phyloP scores from a whole-genome alignment of 306 rosid species.

The Rubus idaeus region DNA sequence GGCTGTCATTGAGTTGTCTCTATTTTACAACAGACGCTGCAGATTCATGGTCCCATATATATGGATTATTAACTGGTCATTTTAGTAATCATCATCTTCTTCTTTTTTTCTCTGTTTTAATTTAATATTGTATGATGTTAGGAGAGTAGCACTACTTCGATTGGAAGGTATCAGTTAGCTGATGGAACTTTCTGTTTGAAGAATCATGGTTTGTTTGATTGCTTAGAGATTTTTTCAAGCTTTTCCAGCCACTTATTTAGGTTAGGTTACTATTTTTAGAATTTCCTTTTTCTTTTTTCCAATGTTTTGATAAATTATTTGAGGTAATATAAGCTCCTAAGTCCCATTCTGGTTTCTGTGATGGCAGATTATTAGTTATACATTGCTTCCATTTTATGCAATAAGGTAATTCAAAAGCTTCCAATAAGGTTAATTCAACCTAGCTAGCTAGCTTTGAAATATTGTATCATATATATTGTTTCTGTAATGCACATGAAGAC shows the following conservation, averaged over 20 bases:
- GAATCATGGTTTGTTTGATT: constrained; percentile 35
- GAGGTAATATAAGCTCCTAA: constrained; percentile 2
- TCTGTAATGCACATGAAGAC: constrained; percentile 18
- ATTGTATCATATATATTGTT: not conserved
- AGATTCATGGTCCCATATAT: constrained; percentile 16
- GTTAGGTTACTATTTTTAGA: not conserved
- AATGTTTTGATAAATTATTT: not conserved
- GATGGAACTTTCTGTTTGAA: constrained; percentile 31
- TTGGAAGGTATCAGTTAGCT: constrained; percentile 19
- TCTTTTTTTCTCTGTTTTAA: not conserved
- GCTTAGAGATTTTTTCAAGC: constrained; percentile 3
- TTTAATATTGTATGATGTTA: not conserved
- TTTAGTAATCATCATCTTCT: constrained; percentile 13
- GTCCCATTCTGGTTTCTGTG: not conserved
- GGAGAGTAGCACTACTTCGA: not conserved
- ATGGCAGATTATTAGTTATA: not conserved
- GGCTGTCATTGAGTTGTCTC: constrained; percentile 29
- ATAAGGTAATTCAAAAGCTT: not conserved
- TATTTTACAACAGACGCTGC: not conserved
- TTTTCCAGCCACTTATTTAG: constrained; percentile 5
- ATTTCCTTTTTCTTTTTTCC: not conserved
- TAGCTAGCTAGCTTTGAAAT: not conserved
- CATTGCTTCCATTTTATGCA: constrained; percentile 12
- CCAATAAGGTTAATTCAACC: not conserved
- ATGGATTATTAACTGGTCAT: constrained; percentile 19